Percentiles rank a stretch among this genome's conserved stretches.
Evolutionary conservation across 148 eudicot species (phyloP).

Genomic region (Camellia japonica): DNA sequence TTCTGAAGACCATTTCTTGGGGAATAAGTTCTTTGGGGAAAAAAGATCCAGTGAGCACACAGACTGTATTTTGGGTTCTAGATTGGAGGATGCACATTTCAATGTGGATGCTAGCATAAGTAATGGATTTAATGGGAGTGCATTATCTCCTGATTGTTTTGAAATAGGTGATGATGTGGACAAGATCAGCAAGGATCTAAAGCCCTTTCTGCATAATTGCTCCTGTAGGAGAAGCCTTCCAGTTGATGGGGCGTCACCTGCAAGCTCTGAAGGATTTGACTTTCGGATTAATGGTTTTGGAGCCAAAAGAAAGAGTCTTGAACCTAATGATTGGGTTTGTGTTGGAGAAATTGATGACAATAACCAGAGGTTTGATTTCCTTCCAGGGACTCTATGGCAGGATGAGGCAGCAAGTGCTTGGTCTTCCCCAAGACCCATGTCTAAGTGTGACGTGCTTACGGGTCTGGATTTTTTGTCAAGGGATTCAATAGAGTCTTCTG

Average conservation of each 20-base stretch:
- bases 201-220: conserved; percentile 36
- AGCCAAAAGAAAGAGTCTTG: conserved; percentile 23
- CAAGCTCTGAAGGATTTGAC: conserved; percentile 30
- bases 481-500: conserved; percentile 15
- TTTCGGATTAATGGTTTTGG: conserved; percentile 30
- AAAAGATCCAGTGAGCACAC: not conserved
- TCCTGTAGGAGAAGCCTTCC: conserved; percentile 29
- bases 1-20: conserved; percentile 20
- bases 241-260: conserved; percentile 22
- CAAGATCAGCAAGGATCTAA: conserved; percentile 15
- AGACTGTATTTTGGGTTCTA: conserved; percentile 17
- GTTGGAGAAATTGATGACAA: conserved; percentile 22
- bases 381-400: conserved; percentile 20
- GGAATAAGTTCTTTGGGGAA: conserved; percentile 11
- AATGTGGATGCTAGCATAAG: conserved; percentile 21
- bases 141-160: conserved; percentile 20
- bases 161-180: conserved; percentile 17
- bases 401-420: conserved; percentile 26
- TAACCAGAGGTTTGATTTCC: conserved; percentile 17
- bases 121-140: conserved; percentile 16
- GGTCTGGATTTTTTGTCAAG: conserved; percentile 20
- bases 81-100: conserved; percentile 25
- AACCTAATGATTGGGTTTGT: conserved; percentile 27
- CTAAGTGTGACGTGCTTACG: conserved; percentile 24
- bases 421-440: conserved; percentile 14